Base-by-base conservation (phyloP, 495 filamentous ascomycete genomes). In the Chaetomium tenue region DNA sequence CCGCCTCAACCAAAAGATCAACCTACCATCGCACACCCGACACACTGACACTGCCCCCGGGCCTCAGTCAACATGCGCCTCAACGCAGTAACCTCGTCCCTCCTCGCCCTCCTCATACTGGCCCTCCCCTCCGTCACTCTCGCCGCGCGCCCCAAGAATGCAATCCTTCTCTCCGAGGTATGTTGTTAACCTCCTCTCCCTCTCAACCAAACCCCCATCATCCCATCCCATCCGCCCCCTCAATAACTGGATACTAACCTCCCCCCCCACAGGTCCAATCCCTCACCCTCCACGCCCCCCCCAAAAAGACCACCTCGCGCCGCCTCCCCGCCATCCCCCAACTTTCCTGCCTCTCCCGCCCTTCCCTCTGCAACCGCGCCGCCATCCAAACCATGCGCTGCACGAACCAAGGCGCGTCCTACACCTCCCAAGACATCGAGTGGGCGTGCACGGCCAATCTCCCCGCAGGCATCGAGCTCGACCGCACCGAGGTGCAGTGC, bases 401-500 rank as follows among this genome's bases (percentile, higher is more conserved):
- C 80, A 87, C 82, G 60, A 98, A 98, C 76, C 78, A 84, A 51
- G 94, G 94, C 58, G 75, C 82, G 8, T 84, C 83, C 33, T 92
- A 93, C 74, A 81, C 81, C 44, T 71, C 79, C 26, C 84, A 90
- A 71, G 86, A 93, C 76, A 79, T 97, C 42, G 85, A 93, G 74
- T 98, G 94, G 94, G 88, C 90, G 0, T 98, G 94, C 76, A 86
- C 85, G 2, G 91, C 94, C 0, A 78, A 61, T 4, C 77, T 98
- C 0, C 94, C 94, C 0, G 72, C 82, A 0, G 90, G 95, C 69
- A 89, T 98, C 73, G 94, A 94, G 72, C 84, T 98, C 15, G 94
- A 92, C 42, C 79, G 83, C 28, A 97, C 94, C 3, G 93, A 98
- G 61, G 94, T 98, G 13, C 80, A 91, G 4, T 98, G 94, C 74